Percentiles rank a stretch among this genome's conserved stretches.
These are phyloP conservation scores for Jaltomata sinuosa DNA, from an alignment of 257 asterid genomes.

Conservation along the genomic window DNA sequence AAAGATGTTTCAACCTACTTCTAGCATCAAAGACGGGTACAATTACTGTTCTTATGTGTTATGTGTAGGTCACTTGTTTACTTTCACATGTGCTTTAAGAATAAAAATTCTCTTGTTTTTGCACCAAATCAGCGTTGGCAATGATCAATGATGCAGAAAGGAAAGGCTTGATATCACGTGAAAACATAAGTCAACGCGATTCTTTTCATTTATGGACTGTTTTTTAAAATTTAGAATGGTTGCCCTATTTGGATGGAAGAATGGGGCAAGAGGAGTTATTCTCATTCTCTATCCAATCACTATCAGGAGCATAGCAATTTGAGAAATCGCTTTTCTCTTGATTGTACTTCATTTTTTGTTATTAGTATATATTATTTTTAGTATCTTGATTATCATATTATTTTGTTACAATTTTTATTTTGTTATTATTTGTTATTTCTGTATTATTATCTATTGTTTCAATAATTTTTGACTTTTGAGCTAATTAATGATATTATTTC, in stretches of 20 bases:
- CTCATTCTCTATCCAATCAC: no score
- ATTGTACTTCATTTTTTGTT: no score
- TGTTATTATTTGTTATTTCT: no score
- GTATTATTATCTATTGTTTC: no score
- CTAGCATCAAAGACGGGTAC: constrained; percentile 97
- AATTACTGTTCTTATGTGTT: background rate
- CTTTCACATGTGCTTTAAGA: no score
- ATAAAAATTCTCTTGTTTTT: background rate
- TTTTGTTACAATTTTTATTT: no score
- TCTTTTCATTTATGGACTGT: background rate
- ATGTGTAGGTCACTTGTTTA: background rate
- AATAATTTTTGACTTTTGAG: constrained; percentile 26
- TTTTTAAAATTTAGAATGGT: background rate
- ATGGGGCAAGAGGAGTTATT: no score
- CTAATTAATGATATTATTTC: constrained; percentile 22
- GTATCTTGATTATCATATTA: no score
- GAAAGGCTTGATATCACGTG: constrained; percentile 81
- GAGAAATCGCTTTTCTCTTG: no score
- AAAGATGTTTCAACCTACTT: constrained; percentile 97
- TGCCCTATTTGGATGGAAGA: background rate
- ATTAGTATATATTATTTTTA: no score
- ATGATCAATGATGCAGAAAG: constrained; percentile 86
- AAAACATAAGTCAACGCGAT: constrained; percentile 31
- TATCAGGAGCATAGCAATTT: no score
- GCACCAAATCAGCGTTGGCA: constrained; percentile 69